A percentile compares a stretch with the other conserved stretches of the same genome.
Conservation (phyloP, 2,329 filamentous ascomycete species). For the Aspergillus puulaauensis region DNA sequence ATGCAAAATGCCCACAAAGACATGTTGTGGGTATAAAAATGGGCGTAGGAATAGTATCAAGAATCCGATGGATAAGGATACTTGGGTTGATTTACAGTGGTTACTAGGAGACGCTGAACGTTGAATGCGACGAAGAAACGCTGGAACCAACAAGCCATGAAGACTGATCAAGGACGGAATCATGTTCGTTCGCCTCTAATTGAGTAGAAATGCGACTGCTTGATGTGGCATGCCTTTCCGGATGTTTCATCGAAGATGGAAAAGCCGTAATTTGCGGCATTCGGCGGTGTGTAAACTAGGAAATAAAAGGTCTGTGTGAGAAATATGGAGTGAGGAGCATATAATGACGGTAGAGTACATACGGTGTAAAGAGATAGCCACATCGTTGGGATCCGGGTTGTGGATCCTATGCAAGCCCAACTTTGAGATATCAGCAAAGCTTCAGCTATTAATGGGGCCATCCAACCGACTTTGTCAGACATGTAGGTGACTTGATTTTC, state of each 20-base stretch:
- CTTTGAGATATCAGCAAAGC: slow-evolving; percentile 35
- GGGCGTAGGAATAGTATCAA: not conserved
- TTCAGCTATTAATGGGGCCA: not conserved
- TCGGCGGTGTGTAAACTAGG: slow-evolving; percentile 80
- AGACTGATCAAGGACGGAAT: not conserved
- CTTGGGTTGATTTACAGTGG: not conserved
- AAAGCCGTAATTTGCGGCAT: slow-evolving; percentile 79
- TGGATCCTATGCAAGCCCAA: slow-evolving; percentile 81
- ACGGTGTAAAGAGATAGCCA: slow-evolving; percentile 81
- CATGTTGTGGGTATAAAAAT: not conserved
- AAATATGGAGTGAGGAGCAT: not conserved
- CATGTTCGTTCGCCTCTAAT: slow-evolving; percentile 40
- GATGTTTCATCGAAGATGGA: slow-evolving; percentile 77
- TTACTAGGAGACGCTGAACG: not conserved
- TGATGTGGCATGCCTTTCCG: slow-evolving; percentile 69
- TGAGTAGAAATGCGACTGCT: slow-evolving; percentile 73
- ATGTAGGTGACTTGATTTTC: slow-evolving; percentile 84
- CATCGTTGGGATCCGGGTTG: slow-evolving; percentile 69
- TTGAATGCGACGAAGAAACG: too few relatives aligned
- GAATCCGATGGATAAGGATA: not conserved
- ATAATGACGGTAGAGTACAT: slow-evolving; percentile 26
- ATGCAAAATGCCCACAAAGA: not conserved
- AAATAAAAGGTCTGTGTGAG: not conserved
- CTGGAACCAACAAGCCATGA: not conserved
- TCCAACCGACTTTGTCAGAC: slow-evolving; percentile 64